Evolutionary conservation across 179 eudicot species (phyloP).

Genomic region (Pouteria campechiana): DNA sequence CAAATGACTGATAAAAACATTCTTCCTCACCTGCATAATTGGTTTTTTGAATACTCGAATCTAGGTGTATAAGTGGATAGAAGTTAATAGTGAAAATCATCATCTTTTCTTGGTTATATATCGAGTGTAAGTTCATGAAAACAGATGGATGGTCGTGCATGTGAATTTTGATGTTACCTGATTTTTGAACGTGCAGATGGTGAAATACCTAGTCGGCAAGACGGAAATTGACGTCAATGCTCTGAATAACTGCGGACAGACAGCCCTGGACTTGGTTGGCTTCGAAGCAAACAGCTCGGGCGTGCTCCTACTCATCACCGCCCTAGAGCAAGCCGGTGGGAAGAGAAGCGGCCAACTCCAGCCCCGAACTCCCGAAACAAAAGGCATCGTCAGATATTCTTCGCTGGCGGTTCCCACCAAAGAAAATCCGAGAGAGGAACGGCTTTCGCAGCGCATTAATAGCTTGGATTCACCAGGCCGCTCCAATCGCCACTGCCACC

Average conservation of each 20-base stretch:
- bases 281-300: slow-evolving; percentile 12
- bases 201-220: slow-evolving; percentile 3
- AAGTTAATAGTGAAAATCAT: no score
- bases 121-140: no score
- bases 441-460: neutral
- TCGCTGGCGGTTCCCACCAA: no score
- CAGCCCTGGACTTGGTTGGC: slow-evolving; percentile 12
- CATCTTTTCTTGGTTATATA: no score
- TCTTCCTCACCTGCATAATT: no score
- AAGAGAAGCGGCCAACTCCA: slow-evolving; percentile 12
- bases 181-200: no score
- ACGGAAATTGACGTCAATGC: slow-evolving; percentile 11
- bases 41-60: no score
- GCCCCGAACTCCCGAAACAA: slow-evolving; percentile 6
- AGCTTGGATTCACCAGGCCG: neutral
- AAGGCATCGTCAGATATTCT: neutral
- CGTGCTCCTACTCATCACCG: slow-evolving; percentile 2
- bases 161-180: no score
- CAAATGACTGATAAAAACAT: no score
- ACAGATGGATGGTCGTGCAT: no score
- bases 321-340: slow-evolving; percentile 9
- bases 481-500: neutral
- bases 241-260: slow-evolving; percentile 8
- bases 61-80: no score
- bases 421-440: no score